Percentiles rank a stretch among this genome's conserved stretches.
Evolutionary conservation across 2,329 filamentous ascomycete species (phyloP).

Genomic region (Penicillium frequentans): DNA sequence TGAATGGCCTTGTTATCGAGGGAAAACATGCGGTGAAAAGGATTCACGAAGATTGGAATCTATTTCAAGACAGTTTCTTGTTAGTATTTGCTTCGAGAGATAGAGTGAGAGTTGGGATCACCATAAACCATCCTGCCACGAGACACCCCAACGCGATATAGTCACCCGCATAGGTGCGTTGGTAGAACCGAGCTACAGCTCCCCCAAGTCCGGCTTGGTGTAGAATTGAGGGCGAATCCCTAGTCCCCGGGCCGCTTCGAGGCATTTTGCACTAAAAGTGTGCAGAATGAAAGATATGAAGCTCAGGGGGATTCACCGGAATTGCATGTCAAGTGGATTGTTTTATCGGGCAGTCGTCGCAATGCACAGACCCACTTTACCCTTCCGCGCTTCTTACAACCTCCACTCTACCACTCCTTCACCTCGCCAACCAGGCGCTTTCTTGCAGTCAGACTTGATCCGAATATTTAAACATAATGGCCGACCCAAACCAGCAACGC

Average conservation of each 20-base stretch:
- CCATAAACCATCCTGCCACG: constrained; percentile 58
- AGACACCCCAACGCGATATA: constrained; percentile 77
- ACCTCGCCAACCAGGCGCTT: not conserved
- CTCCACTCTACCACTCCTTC: not conserved
- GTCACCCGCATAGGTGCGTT: constrained; percentile 82
- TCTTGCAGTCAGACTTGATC: not conserved
- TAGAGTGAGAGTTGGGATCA: constrained; percentile 13
- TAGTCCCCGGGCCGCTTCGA: constrained; percentile 27
- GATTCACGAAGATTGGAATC: constrained; percentile 69
- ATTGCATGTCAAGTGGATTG: not conserved
- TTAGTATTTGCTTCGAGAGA: not conserved
- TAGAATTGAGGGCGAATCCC: constrained; percentile 11
- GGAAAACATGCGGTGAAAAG: constrained; percentile 93
- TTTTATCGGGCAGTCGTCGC: not conserved
- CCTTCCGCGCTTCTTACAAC: constrained; percentile 4
- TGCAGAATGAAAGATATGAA: not conserved
- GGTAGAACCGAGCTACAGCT: constrained; percentile 53
- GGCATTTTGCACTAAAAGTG: constrained; percentile 21
- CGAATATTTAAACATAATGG: constrained; percentile 58
- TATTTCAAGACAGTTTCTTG: constrained; percentile 30
- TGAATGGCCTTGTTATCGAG: constrained; percentile 81
- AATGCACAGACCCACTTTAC: constrained; percentile 19
- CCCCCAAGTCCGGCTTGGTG: constrained; percentile 43
- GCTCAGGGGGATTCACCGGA: not conserved
- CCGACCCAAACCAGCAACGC: constrained; percentile 53